Conservation (phyloP, 305 asterid species). For the Plantago coronopus region DNA sequence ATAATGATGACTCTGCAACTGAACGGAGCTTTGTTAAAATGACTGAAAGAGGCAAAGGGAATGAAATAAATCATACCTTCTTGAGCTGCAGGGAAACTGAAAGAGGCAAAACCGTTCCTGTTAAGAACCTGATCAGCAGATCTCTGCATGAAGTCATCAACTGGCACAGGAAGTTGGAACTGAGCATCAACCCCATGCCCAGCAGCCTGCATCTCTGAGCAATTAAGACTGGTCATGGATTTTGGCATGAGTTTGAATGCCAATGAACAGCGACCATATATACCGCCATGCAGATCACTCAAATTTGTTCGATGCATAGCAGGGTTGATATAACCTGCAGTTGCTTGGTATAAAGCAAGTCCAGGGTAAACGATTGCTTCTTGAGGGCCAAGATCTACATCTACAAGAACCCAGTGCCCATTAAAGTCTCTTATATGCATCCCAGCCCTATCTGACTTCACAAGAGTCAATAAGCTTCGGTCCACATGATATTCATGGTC, state of each 20-base stretch:
- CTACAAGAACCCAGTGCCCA: conserved; percentile 89
- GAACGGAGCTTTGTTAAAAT: conserved; percentile 6
- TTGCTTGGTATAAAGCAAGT: conserved; percentile 89
- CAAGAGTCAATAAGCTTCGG: conserved; percentile 68
- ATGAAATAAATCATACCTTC: conserved; percentile 53
- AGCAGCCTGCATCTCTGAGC: conserved; percentile 96
- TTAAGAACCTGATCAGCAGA: conserved; percentile 81
- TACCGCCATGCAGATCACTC: conserved; percentile 52
- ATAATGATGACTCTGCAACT: background rate
- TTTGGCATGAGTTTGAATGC: conserved; percentile 96
- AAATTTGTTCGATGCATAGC: conserved; percentile 69
- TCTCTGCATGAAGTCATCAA: conserved; percentile 96
- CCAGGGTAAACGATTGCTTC: conserved; percentile 91
- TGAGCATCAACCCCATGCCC: conserved; percentile 97
- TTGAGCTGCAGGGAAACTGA: conserved; percentile 66
- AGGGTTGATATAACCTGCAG: conserved; percentile 89
- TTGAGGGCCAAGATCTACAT: conserved; percentile 92
- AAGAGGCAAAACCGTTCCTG: conserved; percentile 51
- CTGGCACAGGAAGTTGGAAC: conserved; percentile 87
- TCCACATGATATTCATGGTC: conserved; percentile 87
- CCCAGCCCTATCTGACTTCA: conserved; percentile 84
- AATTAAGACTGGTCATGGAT: conserved; percentile 77
- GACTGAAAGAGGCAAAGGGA: conserved; percentile 17
- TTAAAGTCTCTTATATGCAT: conserved; percentile 78
- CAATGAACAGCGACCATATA: conserved; percentile 75